Percentiles rank a stretch among this genome's conserved stretches.
phyloP scores from a whole-genome alignment of 164 flowering plant species.

The Cinnamomum chago region DNA sequence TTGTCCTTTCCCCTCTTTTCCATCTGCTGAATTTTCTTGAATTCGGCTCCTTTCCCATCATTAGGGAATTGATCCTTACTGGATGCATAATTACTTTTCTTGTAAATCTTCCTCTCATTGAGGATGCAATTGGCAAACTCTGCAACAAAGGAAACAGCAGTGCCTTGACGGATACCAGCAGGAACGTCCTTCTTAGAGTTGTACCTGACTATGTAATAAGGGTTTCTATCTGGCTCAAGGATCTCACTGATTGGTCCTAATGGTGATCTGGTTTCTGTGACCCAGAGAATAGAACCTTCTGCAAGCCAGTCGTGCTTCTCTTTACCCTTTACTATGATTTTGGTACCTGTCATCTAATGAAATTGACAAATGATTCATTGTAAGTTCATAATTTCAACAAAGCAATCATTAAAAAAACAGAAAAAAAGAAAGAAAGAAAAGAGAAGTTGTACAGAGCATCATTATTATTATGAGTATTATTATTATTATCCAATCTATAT shows the following conservation, averaged over 20 bases:
- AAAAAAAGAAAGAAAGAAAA: background rate
- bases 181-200: conserved; percentile 82
- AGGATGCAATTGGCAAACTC: conserved; percentile 80
- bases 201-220: conserved; percentile 80
- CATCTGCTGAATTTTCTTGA: conserved; percentile 48
- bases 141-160: conserved; percentile 60
- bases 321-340: conserved; percentile 83
- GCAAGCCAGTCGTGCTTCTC: conserved; percentile 85
- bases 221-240: conserved; percentile 92
- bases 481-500: no score
- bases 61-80: conserved; percentile 89
- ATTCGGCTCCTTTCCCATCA: conserved; percentile 96
- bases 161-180: conserved; percentile 52
- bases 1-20: conserved; percentile 53
- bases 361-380: background rate
- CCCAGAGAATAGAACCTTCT: conserved; percentile 96
- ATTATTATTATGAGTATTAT: no score
- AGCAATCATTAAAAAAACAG: background rate
- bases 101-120: conserved; percentile 60
- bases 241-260: conserved; percentile 85
- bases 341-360: conserved; percentile 62
- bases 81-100: conserved; percentile 93
- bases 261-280: conserved; percentile 61
- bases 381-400: background rate
- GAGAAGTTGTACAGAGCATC: background rate